Base-by-base conservation (phyloP, 306 rosid genomes). In the Ochetophila trinervis region DNA sequence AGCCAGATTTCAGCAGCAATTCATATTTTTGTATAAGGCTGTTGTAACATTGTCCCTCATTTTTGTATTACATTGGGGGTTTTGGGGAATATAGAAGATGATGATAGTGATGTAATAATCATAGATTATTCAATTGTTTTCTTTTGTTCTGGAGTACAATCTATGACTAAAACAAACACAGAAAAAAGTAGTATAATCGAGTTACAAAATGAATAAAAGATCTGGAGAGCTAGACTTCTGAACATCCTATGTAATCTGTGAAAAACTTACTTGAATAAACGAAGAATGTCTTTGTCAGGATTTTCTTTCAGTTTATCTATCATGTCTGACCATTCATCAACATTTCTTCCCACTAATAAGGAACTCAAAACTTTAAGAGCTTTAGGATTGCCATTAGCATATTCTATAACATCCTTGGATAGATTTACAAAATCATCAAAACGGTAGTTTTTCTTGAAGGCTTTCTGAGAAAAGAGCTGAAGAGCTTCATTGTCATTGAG, bases 341-440 rank as follows among this genome's bases (percentile, higher is more conserved):
- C 21, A 44, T 17, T 7, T 54, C 57, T 79, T 0, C 5, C 48
- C 6, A 14, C 4, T 37, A 83, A 65, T 14, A 60, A 13, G 9
- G 37, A 48, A 6, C 84, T 84, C 60, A 82, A 73, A 66, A 77
- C 71, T 48, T 40, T n/a, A 21, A 82, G 70, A 53, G 60, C 72
- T 32, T 66, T 35, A 12, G 85, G 85, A 74, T 65, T 24, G 15
- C 85, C 75, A 32, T 36, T 11, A 6, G 78, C 66, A 70, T 74
- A 70, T 5, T 16, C 16, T 16, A 77, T 19, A 1, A 49, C 69
- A 73, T 54, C 21, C 32, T 23, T 15, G 5, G 67, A 27, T 5
- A 77, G 20, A 13, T 42, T 12, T 32, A 13, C 1, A 17, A 16
- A 70, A 27, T 6, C 32, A 23, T 53, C 49, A 9, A 0, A 1